Evolutionary conservation across 345 rosid species (phyloP).

Genomic region (Lenwebbia sp.): DNA sequence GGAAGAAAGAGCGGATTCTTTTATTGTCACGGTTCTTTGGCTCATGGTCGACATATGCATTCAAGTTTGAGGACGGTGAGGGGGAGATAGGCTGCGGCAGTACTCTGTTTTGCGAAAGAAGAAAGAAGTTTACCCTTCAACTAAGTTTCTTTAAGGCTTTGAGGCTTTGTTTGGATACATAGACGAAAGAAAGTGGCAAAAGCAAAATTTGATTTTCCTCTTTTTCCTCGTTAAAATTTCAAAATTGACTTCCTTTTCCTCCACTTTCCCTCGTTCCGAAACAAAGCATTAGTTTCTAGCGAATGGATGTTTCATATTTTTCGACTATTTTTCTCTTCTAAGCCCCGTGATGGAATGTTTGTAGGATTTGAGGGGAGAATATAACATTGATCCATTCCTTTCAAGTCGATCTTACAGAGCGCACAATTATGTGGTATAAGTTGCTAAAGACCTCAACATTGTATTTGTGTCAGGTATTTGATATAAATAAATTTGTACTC

Average conservation of each 20-base stretch:
- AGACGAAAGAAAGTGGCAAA: too few species aligned
- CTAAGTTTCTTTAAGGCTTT: too few species aligned
- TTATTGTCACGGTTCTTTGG: neutral
- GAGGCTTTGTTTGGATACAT: neutral
- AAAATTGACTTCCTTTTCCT: neutral
- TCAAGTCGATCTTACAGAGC: neutral
- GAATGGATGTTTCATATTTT: rapidly evolving
- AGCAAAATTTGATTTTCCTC: neutral
- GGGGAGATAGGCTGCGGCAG: rapidly evolving
- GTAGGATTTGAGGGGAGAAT: rapidly evolving
- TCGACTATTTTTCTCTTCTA: neutral
- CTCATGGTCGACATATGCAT: rapidly evolving
- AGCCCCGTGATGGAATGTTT: rapidly evolving
- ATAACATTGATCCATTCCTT: neutral
- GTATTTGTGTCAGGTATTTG: too few species aligned
- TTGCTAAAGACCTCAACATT: too few species aligned
- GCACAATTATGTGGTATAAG: neutral
- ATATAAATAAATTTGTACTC: too few species aligned
- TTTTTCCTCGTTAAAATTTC: neutral
- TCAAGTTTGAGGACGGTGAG: neutral
- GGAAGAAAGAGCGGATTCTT: too few species aligned
- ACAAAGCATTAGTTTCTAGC: neutral
- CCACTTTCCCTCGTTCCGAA: too few species aligned
- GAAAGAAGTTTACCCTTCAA: rapidly evolving
- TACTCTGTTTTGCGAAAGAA: neutral